Evolutionary conservation across 495 filamentous ascomycete species (phyloP).

Genomic region (Trypethelium eluteriae): DNA sequence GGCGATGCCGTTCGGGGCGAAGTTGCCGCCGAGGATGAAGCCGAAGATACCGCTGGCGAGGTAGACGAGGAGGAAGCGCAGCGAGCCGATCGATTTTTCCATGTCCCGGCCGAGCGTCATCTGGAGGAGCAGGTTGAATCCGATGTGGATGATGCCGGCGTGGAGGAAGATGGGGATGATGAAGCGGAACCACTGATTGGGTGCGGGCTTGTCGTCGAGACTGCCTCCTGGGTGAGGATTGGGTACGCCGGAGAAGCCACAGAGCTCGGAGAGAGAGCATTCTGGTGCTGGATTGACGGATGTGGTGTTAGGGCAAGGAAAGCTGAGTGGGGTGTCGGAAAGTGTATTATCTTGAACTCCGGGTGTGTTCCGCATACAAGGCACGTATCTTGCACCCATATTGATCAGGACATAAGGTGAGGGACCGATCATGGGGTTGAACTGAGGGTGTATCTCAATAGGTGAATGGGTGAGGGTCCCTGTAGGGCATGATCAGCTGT

Average conservation of each 20-base stretch:
- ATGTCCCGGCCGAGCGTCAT: conserved; percentile 81
- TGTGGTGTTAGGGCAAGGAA: conserved; percentile 72
- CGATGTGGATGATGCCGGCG: conserved; percentile 86
- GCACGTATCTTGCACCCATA: conserved; percentile 87
- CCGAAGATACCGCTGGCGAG: conserved; percentile 89
- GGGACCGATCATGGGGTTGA: conserved; percentile 97
- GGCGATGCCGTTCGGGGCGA: conserved; percentile 66
- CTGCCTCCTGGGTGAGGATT: conserved; percentile 44
- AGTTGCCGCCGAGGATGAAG: conserved; percentile 92
- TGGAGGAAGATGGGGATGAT: conserved; percentile 94
- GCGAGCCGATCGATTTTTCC: conserved; percentile 75
- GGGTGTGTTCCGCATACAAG: conserved; percentile 83
- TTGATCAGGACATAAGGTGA: conserved; percentile 85
- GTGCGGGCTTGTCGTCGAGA: conserved; percentile 46
- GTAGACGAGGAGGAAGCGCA: conserved; percentile 84
- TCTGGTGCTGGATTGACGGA: conserved; percentile 38
- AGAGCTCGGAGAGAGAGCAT: conserved; percentile 70
- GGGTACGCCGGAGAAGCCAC: conserved; percentile 68
- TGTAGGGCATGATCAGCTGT: conserved; percentile 32
- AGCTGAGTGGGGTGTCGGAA: conserved; percentile 39
- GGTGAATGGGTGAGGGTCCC: conserved; percentile 60
- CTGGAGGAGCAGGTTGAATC: conserved; percentile 89
- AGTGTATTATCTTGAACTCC: conserved; percentile 53
- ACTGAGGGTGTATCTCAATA: conserved; percentile 74
- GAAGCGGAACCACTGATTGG: conserved; percentile 95